Percentiles rank a stretch among this genome's conserved stretches.
Conservation (phyloP, 2,329 filamentous ascomycete genomes). For the Aspergillus ibericus region DNA sequence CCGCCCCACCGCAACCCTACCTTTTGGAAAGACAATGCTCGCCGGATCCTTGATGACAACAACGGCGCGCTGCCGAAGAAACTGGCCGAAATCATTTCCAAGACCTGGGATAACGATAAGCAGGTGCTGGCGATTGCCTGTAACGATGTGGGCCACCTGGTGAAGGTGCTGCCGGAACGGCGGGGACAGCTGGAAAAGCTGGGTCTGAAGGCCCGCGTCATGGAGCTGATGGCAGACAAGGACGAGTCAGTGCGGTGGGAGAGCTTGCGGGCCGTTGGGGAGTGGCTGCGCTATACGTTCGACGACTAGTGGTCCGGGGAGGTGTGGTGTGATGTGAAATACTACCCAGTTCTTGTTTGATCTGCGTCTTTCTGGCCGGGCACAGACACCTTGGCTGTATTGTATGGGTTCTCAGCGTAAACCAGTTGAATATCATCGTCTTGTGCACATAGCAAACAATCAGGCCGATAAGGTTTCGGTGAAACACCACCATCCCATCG, state of each 20-base stretch:
- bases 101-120: slow-evolving; percentile 82
- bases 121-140: slow-evolving; percentile 87
- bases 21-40: slow-evolving; percentile 91
- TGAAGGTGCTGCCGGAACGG: slow-evolving; percentile 86
- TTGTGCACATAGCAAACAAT: slow-evolving; percentile 8
- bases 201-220: slow-evolving; percentile 80
- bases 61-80: slow-evolving; percentile 76
- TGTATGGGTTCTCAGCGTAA: slow-evolving; percentile 14
- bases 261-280: slow-evolving; percentile 78
- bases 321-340: slow-evolving; percentile 17
- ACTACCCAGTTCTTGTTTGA: slow-evolving; percentile 20
- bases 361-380: slow-evolving; percentile 4
- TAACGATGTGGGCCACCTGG: slow-evolving; percentile 85
- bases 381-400: slow-evolving; percentile 1
- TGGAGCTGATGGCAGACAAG: slow-evolving; percentile 88
- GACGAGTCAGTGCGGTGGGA: slow-evolving; percentile 93
- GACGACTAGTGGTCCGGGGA: slow-evolving; percentile 40
- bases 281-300: slow-evolving; percentile 72
- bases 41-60: slow-evolving; percentile 79
- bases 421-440: slow-evolving; percentile 3
- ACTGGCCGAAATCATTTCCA: slow-evolving; percentile 78
- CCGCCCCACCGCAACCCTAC: slow-evolving; percentile 82
- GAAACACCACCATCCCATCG: background rate
- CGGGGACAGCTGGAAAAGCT: slow-evolving; percentile 76
- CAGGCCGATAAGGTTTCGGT: background rate